Evolutionary conservation across 1,139 yeast genomes (phyloP), one percentile per base, ranked within the genome.

Genomic region (Blastobotrys aristatus): DNA sequence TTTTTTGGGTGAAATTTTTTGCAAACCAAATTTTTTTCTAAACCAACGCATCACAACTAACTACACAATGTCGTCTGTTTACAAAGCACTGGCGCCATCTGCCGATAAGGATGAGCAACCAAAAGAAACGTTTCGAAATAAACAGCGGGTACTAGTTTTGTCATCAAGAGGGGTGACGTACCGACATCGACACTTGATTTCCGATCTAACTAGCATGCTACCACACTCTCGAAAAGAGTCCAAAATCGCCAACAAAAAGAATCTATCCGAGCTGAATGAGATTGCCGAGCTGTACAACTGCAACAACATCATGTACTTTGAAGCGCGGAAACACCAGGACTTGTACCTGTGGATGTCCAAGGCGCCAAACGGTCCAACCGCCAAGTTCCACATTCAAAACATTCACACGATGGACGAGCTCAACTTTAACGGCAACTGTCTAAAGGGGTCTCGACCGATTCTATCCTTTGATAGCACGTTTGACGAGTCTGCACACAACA

Each of bases 221-320:
- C 98, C 99, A 53, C 98, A 92, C 65, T 86, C 96, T 39, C 82
- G 97, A 67, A 92, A 90, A 66, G 98, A 92, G 69, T 95, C 97
- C 52, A 92, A 94, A 68, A 77, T 92, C 61, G 98, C 94, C 68
- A 83, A 90, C 53, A 94, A 92, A 70, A 87, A 90, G 67, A 87
- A 88, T 67, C 75, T 92, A 56, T 79, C 80, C 64, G 95, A 88
- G 67, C 75, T 92, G 56, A 92, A 92, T 63, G 98, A 92, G 70
- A 86, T 90, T 54, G 97, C 98, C 2, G 98, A 94, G 64, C 75
- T 94, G 55, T 89, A 92, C 77, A 92, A 92, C 75, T 94, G 99
- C 76, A 94, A 92, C 72, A 92, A 92, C 65, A 80, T 94, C 57
- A 74, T 89, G 68, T 92, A 86, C 67, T 94, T 94, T 63, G 99